Conservation (phyloP, 352 stramenopile species). For the Globisporangium solare region DNA sequence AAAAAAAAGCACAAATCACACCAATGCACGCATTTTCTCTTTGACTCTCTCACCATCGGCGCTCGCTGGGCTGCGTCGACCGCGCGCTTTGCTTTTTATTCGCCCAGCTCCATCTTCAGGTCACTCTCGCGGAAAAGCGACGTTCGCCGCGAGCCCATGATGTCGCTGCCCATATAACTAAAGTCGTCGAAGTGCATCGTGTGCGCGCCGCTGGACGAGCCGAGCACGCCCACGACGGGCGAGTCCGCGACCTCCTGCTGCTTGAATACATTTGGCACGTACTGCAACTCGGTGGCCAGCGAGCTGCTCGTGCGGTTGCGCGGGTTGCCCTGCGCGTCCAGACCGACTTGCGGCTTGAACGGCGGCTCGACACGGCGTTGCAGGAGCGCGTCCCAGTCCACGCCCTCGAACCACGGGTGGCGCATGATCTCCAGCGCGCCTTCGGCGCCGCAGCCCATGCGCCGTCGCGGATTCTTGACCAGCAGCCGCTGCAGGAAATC, state of each 20-base stretch:
- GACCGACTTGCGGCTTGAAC: constrained; percentile 54
- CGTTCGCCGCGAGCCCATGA: constrained; percentile 77
- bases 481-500: constrained; percentile 70
- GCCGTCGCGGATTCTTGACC: constrained; percentile 65
- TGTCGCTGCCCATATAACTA: constrained; percentile 85
- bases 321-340: constrained; percentile 19
- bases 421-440: constrained; percentile 78
- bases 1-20: no score
- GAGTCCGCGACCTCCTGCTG: constrained; percentile 82
- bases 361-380: constrained; percentile 60
- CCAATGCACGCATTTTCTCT: not conserved
- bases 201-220: constrained; percentile 46
- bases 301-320: constrained; percentile 39
- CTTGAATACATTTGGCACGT: constrained; percentile 78
- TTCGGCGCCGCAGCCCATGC: constrained; percentile 55
- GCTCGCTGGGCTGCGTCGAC: no score
- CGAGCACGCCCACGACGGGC: constrained; percentile 52
- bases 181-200: constrained; percentile 88
- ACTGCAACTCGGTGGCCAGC: constrained; percentile 61
- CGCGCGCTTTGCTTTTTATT: constrained; percentile 12
- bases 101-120: constrained; percentile 79
- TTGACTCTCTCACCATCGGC: no score
- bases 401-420: constrained; percentile 70
- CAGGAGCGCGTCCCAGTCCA: constrained; percentile 78
- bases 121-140: constrained; percentile 82